These are phyloP conservation scores for Saprolegnia diclina DNA, from an alignment of 352 stramenopile genomes.

Conservation along the genomic window DNA sequence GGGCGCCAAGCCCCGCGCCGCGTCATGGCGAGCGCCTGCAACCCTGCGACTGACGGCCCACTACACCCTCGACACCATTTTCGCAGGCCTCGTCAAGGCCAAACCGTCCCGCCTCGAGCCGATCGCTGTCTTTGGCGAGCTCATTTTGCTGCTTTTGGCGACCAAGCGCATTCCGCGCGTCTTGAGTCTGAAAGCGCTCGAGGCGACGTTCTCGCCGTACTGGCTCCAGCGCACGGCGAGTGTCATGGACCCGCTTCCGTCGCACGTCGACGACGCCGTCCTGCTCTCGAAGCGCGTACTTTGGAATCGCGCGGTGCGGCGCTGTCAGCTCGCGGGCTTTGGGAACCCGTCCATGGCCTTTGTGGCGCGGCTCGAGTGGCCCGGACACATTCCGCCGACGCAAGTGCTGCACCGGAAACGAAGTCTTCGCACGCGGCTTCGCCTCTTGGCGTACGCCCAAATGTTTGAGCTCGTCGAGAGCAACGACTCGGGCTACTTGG, in stretches of 20 bases:
- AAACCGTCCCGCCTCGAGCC: slow-evolving; percentile 14
- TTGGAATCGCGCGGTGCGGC: slow-evolving; percentile 23
- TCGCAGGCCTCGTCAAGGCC: slow-evolving; percentile 19
- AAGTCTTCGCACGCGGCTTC: slow-evolving; percentile 9
- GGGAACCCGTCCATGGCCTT: background rate
- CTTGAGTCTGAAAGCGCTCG: slow-evolving; percentile 5
- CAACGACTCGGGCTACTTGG: slow-evolving; percentile 23
- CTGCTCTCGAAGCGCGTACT: slow-evolving; percentile 7
- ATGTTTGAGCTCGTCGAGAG: slow-evolving; percentile 22
- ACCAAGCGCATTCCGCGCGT: background rate
- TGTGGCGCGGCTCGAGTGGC: slow-evolving; percentile 18
- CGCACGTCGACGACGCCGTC: background rate
- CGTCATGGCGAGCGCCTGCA: slow-evolving; percentile 1
- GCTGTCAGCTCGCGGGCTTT: slow-evolving; percentile 22
- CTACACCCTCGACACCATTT: slow-evolving; percentile 14
- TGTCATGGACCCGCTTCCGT: background rate
- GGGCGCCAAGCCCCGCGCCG: background rate
- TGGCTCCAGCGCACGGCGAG: slow-evolving; percentile 14
- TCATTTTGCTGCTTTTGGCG: slow-evolving; percentile 12
- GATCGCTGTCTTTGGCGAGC: slow-evolving; percentile 19
- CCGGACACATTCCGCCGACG: background rate
- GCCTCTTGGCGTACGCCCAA: slow-evolving; percentile 9
- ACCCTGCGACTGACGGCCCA: background rate
- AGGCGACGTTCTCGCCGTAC: slow-evolving; percentile 7
- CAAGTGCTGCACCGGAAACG: slow-evolving; percentile 1